Base-by-base conservation (phyloP, 2,329 filamentous ascomycete species). In the Colletotrichum sansevieriae region DNA sequence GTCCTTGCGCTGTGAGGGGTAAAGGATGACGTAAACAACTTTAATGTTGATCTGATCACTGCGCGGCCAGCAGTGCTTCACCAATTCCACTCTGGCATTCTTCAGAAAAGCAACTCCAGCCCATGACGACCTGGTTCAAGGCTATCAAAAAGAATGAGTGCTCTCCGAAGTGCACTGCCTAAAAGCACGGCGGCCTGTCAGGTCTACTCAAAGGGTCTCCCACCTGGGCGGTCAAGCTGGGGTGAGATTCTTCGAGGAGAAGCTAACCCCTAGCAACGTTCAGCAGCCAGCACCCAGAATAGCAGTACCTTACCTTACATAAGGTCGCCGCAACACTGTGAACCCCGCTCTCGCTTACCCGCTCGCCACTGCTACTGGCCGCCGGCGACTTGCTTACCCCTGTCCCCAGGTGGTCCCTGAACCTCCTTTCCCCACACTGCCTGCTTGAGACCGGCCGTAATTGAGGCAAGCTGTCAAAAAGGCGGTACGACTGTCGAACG, bases 401-500 rank as follows among this genome's bases (percentile, higher is more conserved):
- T 68, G 68, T 46, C 54, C 43, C 49, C 52, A 41, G 55, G 49
- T 58, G 63, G 63, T 71, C 70, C 70, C 70, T 68, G 68, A 66
- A 68, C 59, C 61, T 71, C 39, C 59, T 63, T 71, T 69, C 76
- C 75, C 75, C 76, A 78, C 76, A 77, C 55, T 71, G 64, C 47
- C 47, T 59, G 61, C 58, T 70, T 68, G 58, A 59, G 60, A 47
- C 60, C 55, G 57, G 68, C 54, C 70, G 61, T 71, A 71, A 71
- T 71, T 77, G 73, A 72, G 75, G 76, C 75, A 78, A 78, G 75
- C 73, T 78, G 77, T 78, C 76, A 74, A 76, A 78, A 75, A 75
- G 73, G 68, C 73, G 72, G 71, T 62, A 56, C 51, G 60, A 66
- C 44, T 52, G 56, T 70, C 49, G 63, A 47, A 62, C 33, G 56